Base-by-base conservation (phyloP, 208 protist genomes). In the Wallacemonas rigidus region DNA sequence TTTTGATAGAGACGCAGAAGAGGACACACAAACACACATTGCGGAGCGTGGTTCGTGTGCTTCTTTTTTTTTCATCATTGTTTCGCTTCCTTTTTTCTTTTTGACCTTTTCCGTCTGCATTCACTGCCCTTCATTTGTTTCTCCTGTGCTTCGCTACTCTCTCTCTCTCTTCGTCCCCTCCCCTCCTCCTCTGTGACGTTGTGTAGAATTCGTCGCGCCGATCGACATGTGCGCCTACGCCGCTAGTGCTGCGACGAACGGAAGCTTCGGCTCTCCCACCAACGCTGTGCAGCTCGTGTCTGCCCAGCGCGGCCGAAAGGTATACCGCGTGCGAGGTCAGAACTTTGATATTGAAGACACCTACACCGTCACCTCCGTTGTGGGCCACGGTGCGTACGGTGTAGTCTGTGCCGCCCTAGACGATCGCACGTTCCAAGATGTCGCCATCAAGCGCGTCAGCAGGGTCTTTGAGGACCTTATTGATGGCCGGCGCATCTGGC, bases 381-480 rank as follows among this genome's bases (percentile, higher is more conserved):
- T 95, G 8, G 95, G 95, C 2, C 81, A 92, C 74, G 95, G 95
- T 26, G 90, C 95, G 9, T 98, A 98, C 69, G 95, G 95, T 43
- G 83, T 96, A 1, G 95, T 97, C 3, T 96, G 91, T 60, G 80
- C 83, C 35, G 90, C 87, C 5, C 70, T 91, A n/a, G 91, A 98
- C 76, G 82, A 90, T 71, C 71, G 73, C 45, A 90, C 80, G 1
- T 86, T 93, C 12, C 64, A 87, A 53, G 86, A 97, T 11, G 97
- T 99, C 0, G 98, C 99, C 12, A 99, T 99, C 57, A 99, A 99
- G 75, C 99, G 98, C 55, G 97, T 99, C 51, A 80, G 68, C 41
- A 90, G 96, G 64, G 87, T 98, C 39, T 99, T 99, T 79, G 88
- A 97, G 36, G 92, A 99, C 67, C 54, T 98, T 1, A 95, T 97